phyloP scores from a whole-genome alignment of 257 asterid genomes.

The Linderniella brevidens region DNA sequence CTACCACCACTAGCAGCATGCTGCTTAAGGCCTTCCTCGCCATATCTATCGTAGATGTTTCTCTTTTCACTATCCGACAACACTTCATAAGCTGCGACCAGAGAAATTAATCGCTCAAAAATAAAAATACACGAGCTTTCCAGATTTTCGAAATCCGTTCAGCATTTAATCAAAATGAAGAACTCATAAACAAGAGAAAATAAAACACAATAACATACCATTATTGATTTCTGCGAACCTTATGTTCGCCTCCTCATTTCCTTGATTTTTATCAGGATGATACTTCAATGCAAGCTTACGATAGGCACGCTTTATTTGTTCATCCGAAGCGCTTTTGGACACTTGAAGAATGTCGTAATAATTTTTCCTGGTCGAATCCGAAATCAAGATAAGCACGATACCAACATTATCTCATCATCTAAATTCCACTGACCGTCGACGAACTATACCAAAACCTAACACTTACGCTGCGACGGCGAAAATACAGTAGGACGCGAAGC shows the following conservation, averaged over 20 bases:
- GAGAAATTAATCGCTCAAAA: slow-evolving; percentile 10
- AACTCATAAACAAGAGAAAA: background rate
- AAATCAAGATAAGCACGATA: slow-evolving; percentile 5
- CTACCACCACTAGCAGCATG: slow-evolving; percentile 80
- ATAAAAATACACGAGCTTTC: background rate
- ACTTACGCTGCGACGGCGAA: slow-evolving; percentile 80
- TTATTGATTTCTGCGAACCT: slow-evolving; percentile 85
- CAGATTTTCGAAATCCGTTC: background rate
- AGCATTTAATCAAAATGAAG: background rate
- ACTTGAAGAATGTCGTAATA: slow-evolving; percentile 75
- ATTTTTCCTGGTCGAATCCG: slow-evolving; percentile 42
- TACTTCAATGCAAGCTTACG: slow-evolving; percentile 86
- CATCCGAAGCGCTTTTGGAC: slow-evolving; percentile 69
- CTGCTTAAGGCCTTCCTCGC: slow-evolving; percentile 89
- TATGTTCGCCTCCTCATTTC: slow-evolving; percentile 87
- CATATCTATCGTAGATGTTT: slow-evolving; percentile 64
- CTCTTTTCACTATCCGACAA: slow-evolving; percentile 70
- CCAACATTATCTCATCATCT: background rate
- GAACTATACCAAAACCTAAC: background rate
- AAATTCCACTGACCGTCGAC: background rate
- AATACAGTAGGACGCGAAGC: slow-evolving; percentile 27
- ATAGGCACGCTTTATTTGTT: slow-evolving; percentile 84
- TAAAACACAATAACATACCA: slow-evolving; percentile 35
- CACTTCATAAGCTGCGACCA: slow-evolving; percentile 42
- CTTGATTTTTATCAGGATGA: slow-evolving; percentile 86